A percentile compares a stretch with the other conserved stretches of the same genome.
Evolutionary conservation across 2,329 filamentous ascomycete species (phyloP).

Genomic region (Diaporthe ampelina): DNA sequence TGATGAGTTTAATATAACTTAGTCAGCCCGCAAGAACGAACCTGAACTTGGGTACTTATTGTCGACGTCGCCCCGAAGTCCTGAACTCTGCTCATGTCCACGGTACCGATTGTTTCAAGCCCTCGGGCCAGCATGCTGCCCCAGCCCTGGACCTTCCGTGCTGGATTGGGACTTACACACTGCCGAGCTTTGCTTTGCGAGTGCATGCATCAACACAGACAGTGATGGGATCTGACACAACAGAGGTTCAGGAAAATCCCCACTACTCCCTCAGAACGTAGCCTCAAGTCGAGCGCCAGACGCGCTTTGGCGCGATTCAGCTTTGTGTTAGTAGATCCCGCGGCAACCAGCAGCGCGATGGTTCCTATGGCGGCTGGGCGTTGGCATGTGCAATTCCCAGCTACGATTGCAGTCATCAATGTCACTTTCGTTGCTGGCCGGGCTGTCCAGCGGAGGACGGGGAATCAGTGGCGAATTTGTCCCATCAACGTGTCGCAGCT

Average conservation of each 20-base stretch:
- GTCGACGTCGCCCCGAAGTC: constrained; percentile 28
- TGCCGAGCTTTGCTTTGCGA: constrained; percentile 16
- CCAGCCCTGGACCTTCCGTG: neutral
- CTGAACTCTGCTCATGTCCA: constrained; percentile 21
- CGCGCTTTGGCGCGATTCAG: neutral
- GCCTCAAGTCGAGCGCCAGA: constrained; percentile 8
- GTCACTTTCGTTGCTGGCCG: neutral
- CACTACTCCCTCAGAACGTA: neutral
- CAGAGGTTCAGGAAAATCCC: neutral
- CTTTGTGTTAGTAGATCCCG: neutral
- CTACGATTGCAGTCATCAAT: neutral
- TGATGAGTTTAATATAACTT: neutral
- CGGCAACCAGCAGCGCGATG: neutral
- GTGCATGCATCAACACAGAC: constrained; percentile 20
- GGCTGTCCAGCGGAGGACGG: neutral
- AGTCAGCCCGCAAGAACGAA: neutral
- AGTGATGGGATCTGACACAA: constrained; percentile 30
- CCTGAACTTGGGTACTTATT: neutral
- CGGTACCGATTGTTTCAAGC: constrained; percentile 2
- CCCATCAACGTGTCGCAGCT: neutral
- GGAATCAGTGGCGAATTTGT: neutral
- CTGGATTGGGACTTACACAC: neutral
- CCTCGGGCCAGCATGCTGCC: neutral
- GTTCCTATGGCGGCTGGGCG: too few species aligned
- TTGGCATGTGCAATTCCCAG: too few species aligned